phyloP scores from a whole-genome alignment of 148 eudicot genomes.

The Gaultheria prostrata region DNA sequence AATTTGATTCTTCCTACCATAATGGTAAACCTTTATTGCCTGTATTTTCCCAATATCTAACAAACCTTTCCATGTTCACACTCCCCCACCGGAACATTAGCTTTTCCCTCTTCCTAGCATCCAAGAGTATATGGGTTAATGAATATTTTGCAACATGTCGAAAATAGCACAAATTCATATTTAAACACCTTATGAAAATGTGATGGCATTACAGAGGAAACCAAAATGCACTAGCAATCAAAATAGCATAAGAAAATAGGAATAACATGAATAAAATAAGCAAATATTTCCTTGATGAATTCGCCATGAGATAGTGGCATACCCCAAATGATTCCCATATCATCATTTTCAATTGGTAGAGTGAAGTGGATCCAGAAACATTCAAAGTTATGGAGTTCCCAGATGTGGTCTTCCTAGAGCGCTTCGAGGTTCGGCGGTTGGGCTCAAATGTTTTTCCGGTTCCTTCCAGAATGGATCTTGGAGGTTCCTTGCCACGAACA shows the following conservation, averaged over 20 bases:
- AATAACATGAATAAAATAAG: background rate
- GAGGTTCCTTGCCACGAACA: slow-evolving; percentile 87
- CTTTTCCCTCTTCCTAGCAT: background rate
- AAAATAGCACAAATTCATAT: background rate
- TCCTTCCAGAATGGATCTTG: slow-evolving; percentile 84
- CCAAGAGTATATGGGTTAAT: background rate
- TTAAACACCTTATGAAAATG: background rate
- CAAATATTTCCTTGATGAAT: background rate
- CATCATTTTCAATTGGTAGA: slow-evolving; percentile 97
- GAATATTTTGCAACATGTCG: background rate
- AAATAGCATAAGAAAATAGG: background rate
- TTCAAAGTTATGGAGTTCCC: slow-evolving; percentile 75
- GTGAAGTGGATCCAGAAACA: slow-evolving; percentile 86
- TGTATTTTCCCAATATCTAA: background rate
- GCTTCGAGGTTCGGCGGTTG: slow-evolving; percentile 90
- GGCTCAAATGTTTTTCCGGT: slow-evolving; percentile 63
- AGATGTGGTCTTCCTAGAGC: slow-evolving; percentile 78
- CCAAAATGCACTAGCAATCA: background rate
- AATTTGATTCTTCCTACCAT: background rate
- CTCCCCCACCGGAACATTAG: background rate
- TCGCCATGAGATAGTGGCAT: slow-evolving; percentile 30
- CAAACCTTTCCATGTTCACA: background rate
- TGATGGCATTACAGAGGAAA: background rate
- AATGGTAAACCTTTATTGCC: background rate
- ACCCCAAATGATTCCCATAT: slow-evolving; percentile 99